Base-by-base conservation (phyloP, 2,329 filamentous ascomycete species). In the Colletotrichum plurivorum region DNA sequence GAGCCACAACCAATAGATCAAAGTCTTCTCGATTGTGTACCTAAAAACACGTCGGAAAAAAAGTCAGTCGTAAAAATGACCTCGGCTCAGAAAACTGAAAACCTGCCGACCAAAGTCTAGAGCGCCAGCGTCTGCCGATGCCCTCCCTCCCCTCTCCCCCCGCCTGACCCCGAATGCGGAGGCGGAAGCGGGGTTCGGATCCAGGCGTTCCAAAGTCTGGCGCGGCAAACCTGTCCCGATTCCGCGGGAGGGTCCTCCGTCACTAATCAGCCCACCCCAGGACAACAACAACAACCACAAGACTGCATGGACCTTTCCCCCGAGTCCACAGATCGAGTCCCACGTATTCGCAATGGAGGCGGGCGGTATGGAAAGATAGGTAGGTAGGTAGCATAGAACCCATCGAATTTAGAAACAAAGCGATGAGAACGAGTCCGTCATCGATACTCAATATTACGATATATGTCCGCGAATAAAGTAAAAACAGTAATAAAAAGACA, bases 371-470 rank as follows among this genome's bases (percentile, higher is more conserved):
- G 46, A 9, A 25, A 13, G 20, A 12, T 2, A 52, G 15, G 31
- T 10, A n/a, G 16, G 5, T 12, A 5, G 49, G 4, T 3, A 15
- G 25, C n/a, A 8, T 18, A 41, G 18, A 43, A 15, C 4, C 36
- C 18, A 41, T 27, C 25, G 7, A 36, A 45, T 31, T 36, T 16
- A 27, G 53, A 16, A 39, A 41, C 3, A 8, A 39, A n/a, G 13
- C 45, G 7, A 53, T 45, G 39, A 53, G 22, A 31, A 22, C 2
- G 20, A 36, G 7, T 15, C 8, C n/a, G 22, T 48, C 43, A 20
- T 61, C 41, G 20, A 12, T 43, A 56, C 51, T 63, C 45, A 45
- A 41, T 59, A 57, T 63, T 57, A 52, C 51, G 43, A 22, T 63
- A 36, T 45, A 57, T 67, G 52, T 63, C 18, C 58, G 52, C 22